Evolutionary conservation across 495 filamentous ascomycete genomes (phyloP), one percentile per base, ranked within the genome.

Genomic region (Xylaria acuta): DNA sequence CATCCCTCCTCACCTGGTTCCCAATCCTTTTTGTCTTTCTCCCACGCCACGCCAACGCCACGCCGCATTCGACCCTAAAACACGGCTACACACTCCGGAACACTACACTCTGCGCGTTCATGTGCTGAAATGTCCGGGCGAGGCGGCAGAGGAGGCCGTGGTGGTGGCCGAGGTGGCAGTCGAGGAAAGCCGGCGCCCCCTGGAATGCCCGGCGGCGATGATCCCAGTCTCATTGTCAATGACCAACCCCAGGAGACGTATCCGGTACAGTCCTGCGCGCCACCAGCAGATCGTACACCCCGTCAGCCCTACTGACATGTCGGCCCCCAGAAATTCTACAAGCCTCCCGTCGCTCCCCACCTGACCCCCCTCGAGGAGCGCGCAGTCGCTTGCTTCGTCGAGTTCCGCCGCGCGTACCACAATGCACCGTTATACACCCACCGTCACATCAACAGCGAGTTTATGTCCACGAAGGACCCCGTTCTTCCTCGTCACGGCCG

Each of bases 381-480:
- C 64, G 76, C 84, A 71, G 76, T 89, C 64, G 76, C 79, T 2
- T 75, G 75, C 75, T 87, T 86, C 75, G 80, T 86, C 73, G 73
- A 82, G 34, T 81, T 87, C 74, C 85, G 85, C 59, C 78, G 79
- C 22, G 79, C 84, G 54, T 81, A 84, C 75, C 85, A 88, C 74
- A 78, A 81, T 56, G 76, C 79, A 0, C 85, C 86, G 0, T 79
- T 87, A 43, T 89, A 88, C 75, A 88, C 86, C 11, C 80, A 86
- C 64, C 74, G 78, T 32, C 71, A 73, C 34, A 54, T 73, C 22
- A 69, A 73, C 25, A 47, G 20, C 64, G 64, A 63, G 64, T 73
- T 45, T 11, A 54, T 54, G 30, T 73, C 71, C 6, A 43, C 34
- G 5, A 67, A 60, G 36, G 56, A 41, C 40, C 74, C 77, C 20